Conservation (phyloP, 371 early-diverging fungal species). For the Choanephora cucurbitarum region DNA sequence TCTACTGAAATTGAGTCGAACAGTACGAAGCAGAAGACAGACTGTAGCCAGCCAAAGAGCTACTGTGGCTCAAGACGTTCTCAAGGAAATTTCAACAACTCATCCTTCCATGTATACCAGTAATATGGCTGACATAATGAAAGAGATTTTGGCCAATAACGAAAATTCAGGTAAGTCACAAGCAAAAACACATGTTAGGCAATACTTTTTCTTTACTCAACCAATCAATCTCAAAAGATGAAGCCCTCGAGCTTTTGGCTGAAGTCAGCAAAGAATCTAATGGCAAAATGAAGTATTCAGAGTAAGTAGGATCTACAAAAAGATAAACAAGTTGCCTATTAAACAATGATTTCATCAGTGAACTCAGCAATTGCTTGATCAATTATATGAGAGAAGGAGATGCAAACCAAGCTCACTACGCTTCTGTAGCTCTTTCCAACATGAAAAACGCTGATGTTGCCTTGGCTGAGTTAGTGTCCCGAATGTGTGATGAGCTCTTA, state of each 20-base stretch:
- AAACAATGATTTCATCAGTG: conserved; percentile 14
- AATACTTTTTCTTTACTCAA: too few species aligned
- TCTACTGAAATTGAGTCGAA: conserved; percentile 22
- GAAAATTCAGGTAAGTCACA: conserved; percentile 17
- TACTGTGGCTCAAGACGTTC: conserved; percentile 26
- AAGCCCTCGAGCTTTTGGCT: conserved; percentile 65
- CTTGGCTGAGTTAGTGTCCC: conserved; percentile 10
- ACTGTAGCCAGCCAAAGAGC: conserved; percentile 16
- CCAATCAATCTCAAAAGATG: too few species aligned
- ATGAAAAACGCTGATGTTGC: conserved; percentile 21
- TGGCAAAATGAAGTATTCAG: conserved; percentile 39
- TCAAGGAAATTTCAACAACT: conserved; percentile 24
- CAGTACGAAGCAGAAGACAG: conserved; percentile 19
- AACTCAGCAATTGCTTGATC: conserved; percentile 42
- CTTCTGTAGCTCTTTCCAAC: conserved; percentile 63
- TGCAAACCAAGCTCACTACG: conserved; percentile 57
- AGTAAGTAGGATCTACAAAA: conserved; percentile 21
- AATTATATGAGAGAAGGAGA: conserved; percentile 50
- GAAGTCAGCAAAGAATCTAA: conserved; percentile 61
- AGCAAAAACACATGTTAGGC: too few species aligned
- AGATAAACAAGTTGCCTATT: neutral
- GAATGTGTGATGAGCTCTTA: conserved; percentile 31
- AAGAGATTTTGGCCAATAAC: conserved; percentile 13
- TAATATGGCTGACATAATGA: conserved; percentile 11
- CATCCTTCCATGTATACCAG: conserved; percentile 25